A percentile compares a stretch with the other conserved stretches of the same genome.
Conservation (phyloP, 192 early-diverging fungal genomes). For the Gaertneriomyces semiglobifer region DNA sequence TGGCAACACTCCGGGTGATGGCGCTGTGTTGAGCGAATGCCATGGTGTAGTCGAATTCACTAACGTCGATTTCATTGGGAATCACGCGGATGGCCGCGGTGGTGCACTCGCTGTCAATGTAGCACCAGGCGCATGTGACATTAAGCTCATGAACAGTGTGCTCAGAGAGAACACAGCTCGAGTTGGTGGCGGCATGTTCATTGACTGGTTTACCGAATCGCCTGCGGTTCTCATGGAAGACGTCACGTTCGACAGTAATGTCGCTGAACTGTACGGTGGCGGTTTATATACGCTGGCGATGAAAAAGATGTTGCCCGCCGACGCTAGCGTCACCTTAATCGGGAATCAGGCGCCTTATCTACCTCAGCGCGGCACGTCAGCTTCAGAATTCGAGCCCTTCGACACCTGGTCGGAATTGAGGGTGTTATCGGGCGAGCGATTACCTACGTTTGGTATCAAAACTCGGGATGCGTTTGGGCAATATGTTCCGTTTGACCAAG, state of each 20-base stretch:
- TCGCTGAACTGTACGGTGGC: background rate
- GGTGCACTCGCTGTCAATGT: background rate
- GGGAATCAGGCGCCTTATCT: constrained; percentile 9
- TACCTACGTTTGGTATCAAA: no score
- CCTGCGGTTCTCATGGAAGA: background rate
- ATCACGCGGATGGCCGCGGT: background rate
- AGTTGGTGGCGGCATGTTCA: constrained; percentile 12
- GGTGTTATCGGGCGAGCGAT: no score
- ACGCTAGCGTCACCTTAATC: background rate
- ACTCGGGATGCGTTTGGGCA: no score
- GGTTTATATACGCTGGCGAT: background rate
- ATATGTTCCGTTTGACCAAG: no score
- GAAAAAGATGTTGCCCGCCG: background rate
- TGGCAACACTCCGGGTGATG: constrained; percentile 12
- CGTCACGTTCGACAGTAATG: background rate
- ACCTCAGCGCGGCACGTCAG: background rate
- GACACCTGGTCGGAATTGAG: no score
- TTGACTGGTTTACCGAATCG: background rate
- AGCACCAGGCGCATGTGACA: no score
- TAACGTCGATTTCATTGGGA: background rate
- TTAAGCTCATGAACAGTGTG: background rate
- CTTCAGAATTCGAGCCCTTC: no score
- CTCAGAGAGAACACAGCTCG: constrained; percentile 4
- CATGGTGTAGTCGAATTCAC: constrained; percentile 6
- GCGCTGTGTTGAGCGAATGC: constrained; percentile 16